phyloP scores from a whole-genome alignment of 164 flowering plant species.

The Tetrastigma voinierianum region DNA sequence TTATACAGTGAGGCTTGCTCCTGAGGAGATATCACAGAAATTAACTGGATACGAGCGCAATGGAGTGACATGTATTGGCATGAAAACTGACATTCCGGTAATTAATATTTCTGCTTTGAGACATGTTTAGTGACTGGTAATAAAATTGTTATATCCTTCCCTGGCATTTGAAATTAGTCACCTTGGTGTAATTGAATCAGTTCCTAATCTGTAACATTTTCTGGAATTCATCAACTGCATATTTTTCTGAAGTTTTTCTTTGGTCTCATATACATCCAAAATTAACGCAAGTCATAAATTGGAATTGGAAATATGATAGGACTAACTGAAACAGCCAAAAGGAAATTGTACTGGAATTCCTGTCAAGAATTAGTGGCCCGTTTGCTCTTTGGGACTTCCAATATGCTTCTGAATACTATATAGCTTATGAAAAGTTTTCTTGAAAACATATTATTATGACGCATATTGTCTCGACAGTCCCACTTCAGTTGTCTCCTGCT shows the following conservation, averaged over 20 bases:
- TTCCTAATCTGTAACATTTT: too few species aligned
- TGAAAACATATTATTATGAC: constrained; percentile 17
- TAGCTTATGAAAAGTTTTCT: not conserved
- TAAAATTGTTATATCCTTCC: not conserved
- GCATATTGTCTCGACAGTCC: constrained; percentile 20
- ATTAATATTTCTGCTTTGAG: constrained; percentile 10
- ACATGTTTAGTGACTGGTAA: not conserved
- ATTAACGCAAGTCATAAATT: too few species aligned
- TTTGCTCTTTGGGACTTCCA: too few species aligned
- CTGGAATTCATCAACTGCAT: too few species aligned
- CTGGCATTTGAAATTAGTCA: not conserved
- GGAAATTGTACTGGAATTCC: too few species aligned
- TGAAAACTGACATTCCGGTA: constrained; percentile 97
- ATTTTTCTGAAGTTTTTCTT: too few species aligned
- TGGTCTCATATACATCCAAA: too few species aligned
- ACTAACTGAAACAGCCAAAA: too few species aligned
- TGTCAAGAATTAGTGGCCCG: too few species aligned
- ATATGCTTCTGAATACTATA: not conserved
- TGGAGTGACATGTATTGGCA: constrained; percentile 93
- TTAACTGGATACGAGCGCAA: constrained; percentile 95
- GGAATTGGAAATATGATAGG: too few species aligned
- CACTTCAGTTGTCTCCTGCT: constrained; percentile 16
- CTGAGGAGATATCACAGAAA: constrained; percentile 73
- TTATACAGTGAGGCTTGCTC: constrained; percentile 92
- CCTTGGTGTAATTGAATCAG: too few species aligned